A percentile compares a stretch with the other conserved stretches of the same genome.
These are phyloP conservation scores for Begonia masoniana DNA, from an alignment of 306 rosid species.

Conservation along the genomic window DNA sequence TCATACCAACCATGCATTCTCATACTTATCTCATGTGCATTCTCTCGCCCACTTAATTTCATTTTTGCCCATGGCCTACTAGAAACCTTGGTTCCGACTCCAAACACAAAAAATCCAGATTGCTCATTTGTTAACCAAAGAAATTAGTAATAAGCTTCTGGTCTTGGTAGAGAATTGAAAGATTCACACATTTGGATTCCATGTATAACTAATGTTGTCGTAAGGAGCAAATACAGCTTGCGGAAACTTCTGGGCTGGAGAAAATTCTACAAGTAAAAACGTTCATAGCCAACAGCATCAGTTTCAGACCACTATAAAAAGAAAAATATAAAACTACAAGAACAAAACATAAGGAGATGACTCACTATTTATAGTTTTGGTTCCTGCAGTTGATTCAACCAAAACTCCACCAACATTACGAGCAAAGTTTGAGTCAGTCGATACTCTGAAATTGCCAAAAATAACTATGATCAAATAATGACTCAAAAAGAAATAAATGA, in stretches of 20 bases:
- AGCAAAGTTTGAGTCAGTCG: slow-evolving; percentile 41
- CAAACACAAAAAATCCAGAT: no score
- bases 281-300: slow-evolving; percentile 2
- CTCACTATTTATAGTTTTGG: slow-evolving; percentile 29
- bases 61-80: no score
- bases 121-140: no score
- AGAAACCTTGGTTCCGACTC: no score
- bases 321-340: slow-evolving; percentile 2
- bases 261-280: slow-evolving; percentile 46
- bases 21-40: no score
- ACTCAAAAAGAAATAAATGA: slow-evolving; percentile 12
- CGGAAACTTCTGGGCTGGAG: slow-evolving; percentile 79
- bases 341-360: slow-evolving; percentile 6
- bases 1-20: no score
- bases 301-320: not conserved
- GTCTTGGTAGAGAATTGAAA: no score
- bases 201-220: slow-evolving; percentile 39
- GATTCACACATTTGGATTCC: slow-evolving; percentile 64
- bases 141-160: not conserved
- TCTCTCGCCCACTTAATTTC: no score
- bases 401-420: slow-evolving; percentile 51
- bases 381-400: slow-evolving; percentile 38
- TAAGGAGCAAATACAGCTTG: slow-evolving; percentile 70
- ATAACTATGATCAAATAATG: slow-evolving; percentile 6
- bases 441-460: slow-evolving; percentile 33